Base-by-base conservation (phyloP, 768 basidiomycete species). In the Tylopilus felleus region DNA sequence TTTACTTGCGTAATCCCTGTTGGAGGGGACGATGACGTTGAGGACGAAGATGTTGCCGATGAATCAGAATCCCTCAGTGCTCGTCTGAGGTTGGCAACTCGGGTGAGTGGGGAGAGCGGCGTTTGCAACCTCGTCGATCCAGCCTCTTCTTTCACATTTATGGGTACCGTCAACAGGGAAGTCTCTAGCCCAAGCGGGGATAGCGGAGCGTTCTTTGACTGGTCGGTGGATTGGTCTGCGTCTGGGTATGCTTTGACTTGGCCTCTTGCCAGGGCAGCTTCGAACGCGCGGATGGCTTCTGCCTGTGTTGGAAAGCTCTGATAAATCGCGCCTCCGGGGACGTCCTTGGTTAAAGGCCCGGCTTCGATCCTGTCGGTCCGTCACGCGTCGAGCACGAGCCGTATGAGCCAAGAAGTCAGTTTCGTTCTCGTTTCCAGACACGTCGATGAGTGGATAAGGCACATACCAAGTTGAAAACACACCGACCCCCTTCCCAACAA, bases 291-390 rank as follows among this genome's bases (percentile, higher is more conserved):
- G 21, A 41, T 33, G 1, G 82, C 82, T 55, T 81, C 75, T 27
- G 69, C 75, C 56, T 75, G 60, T 4, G 76, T 70, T 3, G 53
- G 9, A 58, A 78, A 82, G 42, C 77, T 69, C 53, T 83, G 73
- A 58, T 73, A 63, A 7, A 76, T 56, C 3, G 78, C 65, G 31
- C 73, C 74, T 29, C 72, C 73, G 9, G 76, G 67, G 10, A 82
- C 71, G 5, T 74, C 70, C 49, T 60, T 74, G 12, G 79, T 76
- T 49, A 77, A 69, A 8, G 76, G 73, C 1, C 66, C 71, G 17
- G 72, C 75, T 60, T 80, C 75, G 10, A 75, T 62, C 82, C 82
- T 83, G 60, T 63, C 50, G 38, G 35, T 48, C 40, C 58, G 16
- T 43, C 39, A 29, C 35, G 33, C 49, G 44, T 46, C 35, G 9